Conservation (phyloP, 2,329 filamentous ascomycete genomes). For the Epichloe bromicola region DNA sequence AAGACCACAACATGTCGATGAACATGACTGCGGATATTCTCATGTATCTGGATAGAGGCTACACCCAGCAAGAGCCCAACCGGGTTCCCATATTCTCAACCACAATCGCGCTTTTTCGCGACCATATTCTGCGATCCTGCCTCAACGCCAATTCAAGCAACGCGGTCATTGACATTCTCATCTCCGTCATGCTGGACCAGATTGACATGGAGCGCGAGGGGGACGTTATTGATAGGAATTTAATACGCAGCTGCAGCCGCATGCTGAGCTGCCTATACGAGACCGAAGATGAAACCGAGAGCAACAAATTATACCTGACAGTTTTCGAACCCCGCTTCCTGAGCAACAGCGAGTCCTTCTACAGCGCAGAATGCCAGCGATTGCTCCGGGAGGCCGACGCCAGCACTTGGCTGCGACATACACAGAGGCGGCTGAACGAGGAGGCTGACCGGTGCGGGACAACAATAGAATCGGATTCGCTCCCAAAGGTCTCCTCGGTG, state of each 20-base stretch:
- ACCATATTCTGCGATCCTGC: conserved; percentile 61
- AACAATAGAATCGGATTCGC: conserved; percentile 61
- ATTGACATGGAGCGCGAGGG: conserved; percentile 86
- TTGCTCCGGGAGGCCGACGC: conserved; percentile 70
- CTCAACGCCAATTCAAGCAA: conserved; percentile 32
- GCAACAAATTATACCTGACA: conserved; percentile 70
- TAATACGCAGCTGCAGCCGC: conserved; percentile 70
- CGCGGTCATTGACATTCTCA: conserved; percentile 61
- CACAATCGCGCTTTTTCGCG: conserved; percentile 78
- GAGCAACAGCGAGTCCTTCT: conserved; percentile 57
- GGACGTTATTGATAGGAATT: conserved; percentile 70
- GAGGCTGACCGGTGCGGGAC: conserved; percentile 74
- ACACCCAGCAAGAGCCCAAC: conserved; percentile 51
- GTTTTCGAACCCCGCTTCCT: conserved; percentile 74
- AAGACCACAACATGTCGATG: conserved; percentile 84
- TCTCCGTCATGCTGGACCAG: conserved; percentile 75
- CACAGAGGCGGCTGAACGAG: conserved; percentile 60
- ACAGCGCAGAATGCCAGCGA: conserved; percentile 58
- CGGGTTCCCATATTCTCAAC: conserved; percentile 70
- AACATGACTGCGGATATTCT: conserved; percentile 93
- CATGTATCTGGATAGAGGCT: conserved; percentile 93
- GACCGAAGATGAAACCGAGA: conserved; percentile 61
- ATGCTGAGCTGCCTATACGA: conserved; percentile 90
- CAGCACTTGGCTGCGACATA: conserved; percentile 66
- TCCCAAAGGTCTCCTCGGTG: conserved; percentile 59